phyloP scores from a whole-genome alignment of 2,329 filamentous ascomycete species.

The Colletotrichum orbiculare region DNA sequence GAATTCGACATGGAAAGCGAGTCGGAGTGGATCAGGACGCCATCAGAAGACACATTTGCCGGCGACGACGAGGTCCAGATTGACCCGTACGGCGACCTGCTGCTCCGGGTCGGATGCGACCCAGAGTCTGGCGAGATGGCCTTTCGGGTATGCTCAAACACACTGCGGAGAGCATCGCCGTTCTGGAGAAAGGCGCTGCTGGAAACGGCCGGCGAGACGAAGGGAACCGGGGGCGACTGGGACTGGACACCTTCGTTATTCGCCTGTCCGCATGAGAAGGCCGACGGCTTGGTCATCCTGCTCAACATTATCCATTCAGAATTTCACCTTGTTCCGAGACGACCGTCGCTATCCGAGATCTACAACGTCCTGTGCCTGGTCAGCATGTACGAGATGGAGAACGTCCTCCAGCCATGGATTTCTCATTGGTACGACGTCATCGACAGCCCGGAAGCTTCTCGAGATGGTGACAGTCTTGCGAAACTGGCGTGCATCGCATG shows the following conservation, averaged over 20 bases:
- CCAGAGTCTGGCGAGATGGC: constrained; percentile 6
- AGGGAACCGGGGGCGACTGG: constrained; percentile 2
- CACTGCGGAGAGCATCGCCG: constrained; percentile 24
- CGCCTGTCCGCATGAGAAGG: constrained; percentile 25
- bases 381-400: constrained; percentile 29
- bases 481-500: constrained; percentile 23
- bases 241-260: constrained; percentile 14
- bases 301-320: constrained; percentile 28
- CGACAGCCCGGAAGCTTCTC: neutral
- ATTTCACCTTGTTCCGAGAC: constrained; percentile 14
- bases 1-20: constrained; percentile 27
- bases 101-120: constrained; percentile 3
- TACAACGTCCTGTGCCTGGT: constrained; percentile 24
- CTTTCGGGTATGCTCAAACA: constrained; percentile 25
- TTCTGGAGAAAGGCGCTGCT: constrained; percentile 25
- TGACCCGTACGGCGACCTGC: constrained; percentile 21
- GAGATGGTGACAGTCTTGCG: constrained; percentile 5
- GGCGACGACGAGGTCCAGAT: constrained; percentile 24
- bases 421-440: constrained; percentile 14
- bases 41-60: constrained; percentile 10
- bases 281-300: constrained; percentile 14
- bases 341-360: constrained; percentile 5
- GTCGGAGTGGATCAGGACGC: constrained; percentile 24
- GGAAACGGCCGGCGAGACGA: constrained; percentile 4
- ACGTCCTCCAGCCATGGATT: constrained; percentile 30